These are phyloP conservation scores for Colletotrichum musicola DNA, from an alignment of 2,329 filamentous ascomycete species.

Conservation along the genomic window DNA sequence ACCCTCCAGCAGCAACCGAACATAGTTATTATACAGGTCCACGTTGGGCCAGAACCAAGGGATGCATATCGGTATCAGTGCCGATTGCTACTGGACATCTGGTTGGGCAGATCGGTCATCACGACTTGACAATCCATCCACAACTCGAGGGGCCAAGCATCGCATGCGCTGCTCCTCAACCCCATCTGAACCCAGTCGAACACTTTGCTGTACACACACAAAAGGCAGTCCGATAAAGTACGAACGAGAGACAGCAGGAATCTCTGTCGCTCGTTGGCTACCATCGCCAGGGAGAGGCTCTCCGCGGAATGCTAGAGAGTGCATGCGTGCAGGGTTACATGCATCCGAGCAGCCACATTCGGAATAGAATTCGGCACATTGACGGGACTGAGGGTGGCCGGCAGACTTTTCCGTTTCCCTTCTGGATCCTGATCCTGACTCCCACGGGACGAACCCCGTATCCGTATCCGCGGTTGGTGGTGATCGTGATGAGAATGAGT, in stretches of 20 bases:
- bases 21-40: too few relatives aligned
- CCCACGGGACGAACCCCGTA: slow-evolving; percentile 34
- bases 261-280: not conserved
- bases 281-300: not conserved
- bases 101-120: slow-evolving; percentile 9
- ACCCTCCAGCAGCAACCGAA: not conserved
- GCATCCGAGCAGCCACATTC: not conserved
- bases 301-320: not conserved
- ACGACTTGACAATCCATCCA: not conserved
- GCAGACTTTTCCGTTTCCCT: slow-evolving; percentile 3
- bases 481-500: slow-evolving; percentile 4
- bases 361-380: not conserved
- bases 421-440: slow-evolving; percentile 10
- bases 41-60: not conserved
- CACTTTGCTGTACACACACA: not conserved
- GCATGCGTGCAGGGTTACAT: not conserved
- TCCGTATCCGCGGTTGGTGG: slow-evolving; percentile 30
- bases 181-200: slow-evolving; percentile 16
- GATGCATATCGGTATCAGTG: not conserved
- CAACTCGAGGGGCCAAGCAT: slow-evolving; percentile 1
- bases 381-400: slow-evolving; percentile 3
- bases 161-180: not conserved
- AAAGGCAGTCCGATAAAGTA: not conserved
- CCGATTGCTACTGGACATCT: not conserved
- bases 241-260: not conserved